Percentiles rank a stretch among this genome's conserved stretches.
Evolutionary conservation across 352 stramenopile genomes (phyloP).

Genomic region (Pythium dissimile): DNA sequence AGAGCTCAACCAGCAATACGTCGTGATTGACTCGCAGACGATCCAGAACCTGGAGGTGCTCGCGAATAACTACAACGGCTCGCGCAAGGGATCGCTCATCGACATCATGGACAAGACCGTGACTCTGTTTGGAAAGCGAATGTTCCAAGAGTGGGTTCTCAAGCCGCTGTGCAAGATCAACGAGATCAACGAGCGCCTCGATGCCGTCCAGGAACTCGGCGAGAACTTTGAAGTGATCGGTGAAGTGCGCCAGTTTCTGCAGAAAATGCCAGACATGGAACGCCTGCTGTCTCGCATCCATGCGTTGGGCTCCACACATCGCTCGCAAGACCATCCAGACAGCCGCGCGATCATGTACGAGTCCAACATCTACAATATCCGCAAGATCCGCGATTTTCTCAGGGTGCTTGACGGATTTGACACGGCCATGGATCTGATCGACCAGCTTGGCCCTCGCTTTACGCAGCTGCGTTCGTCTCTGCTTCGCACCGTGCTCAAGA

Average conservation of each 20-base stretch:
- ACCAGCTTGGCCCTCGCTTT: slow-evolving; percentile 79
- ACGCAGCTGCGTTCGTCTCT: slow-evolving; percentile 51
- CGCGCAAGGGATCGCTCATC: slow-evolving; percentile 90
- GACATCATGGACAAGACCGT: slow-evolving; percentile 87
- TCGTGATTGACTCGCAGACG: slow-evolving; percentile 96
- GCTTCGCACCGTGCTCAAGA: slow-evolving; percentile 54
- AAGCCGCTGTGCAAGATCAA: slow-evolving; percentile 93
- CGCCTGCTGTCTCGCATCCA: slow-evolving; percentile 95
- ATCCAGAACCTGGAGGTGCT: slow-evolving; percentile 97
- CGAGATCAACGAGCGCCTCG: slow-evolving; percentile 94
- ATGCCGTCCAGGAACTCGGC: slow-evolving; percentile 96
- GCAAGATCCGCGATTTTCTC: slow-evolving; percentile 95
- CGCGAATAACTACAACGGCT: slow-evolving; percentile 89
- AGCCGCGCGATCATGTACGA: slow-evolving; percentile 98
- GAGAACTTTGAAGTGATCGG: slow-evolving; percentile 62
- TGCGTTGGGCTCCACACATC: slow-evolving; percentile 88
- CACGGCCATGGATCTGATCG: slow-evolving; percentile 71
- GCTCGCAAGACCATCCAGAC: slow-evolving; percentile 91
- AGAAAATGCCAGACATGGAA: slow-evolving; percentile 95
- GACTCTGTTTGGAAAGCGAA: slow-evolving; percentile 93
- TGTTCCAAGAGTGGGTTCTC: slow-evolving; percentile 97
- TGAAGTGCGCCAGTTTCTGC: slow-evolving; percentile 82
- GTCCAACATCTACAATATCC: slow-evolving; percentile 94
- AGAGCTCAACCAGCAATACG: slow-evolving; percentile 78
- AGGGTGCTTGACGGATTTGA: slow-evolving; percentile 91